Percentiles rank a stretch among this genome's conserved stretches.
phyloP scores from a whole-genome alignment of 345 rosid species.

The Luvunga scandens region DNA sequence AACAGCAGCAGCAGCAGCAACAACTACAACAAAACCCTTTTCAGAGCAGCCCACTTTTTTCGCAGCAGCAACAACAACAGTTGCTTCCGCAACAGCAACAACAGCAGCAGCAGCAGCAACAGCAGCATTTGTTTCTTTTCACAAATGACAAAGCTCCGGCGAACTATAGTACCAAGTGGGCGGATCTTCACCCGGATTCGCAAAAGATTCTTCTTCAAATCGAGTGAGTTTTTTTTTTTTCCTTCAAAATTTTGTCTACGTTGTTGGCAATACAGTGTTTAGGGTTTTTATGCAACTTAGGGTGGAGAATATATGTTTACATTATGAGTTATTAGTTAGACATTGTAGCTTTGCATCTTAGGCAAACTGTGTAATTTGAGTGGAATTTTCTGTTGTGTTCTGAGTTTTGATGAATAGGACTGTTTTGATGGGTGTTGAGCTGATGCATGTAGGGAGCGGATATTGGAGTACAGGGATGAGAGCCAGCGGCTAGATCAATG shows the following conservation, averaged over 20 bases:
- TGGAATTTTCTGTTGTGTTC: conserved; percentile 6
- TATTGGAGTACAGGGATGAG: conserved; percentile 78
- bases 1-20: conserved; percentile 33
- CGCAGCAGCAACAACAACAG: conserved; percentile 25
- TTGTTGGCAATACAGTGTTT: background rate
- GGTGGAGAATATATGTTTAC: background rate
- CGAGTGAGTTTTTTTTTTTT: conserved; percentile 45
- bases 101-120: conserved; percentile 43
- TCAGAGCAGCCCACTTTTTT: conserved; percentile 42
- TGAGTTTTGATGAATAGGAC: background rate
- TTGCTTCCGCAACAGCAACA: conserved; percentile 27
- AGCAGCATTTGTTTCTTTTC: conserved; percentile 66
- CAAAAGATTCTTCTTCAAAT: conserved; percentile 81
- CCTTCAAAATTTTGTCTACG: background rate
- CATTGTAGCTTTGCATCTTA: background rate
- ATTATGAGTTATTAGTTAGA: background rate
- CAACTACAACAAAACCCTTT: conserved; percentile 34
- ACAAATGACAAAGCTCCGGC: conserved; percentile 89
- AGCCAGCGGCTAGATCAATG: conserved; percentile 94
- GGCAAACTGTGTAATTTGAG: background rate
- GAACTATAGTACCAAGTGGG: conserved; percentile 88
- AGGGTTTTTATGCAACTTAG: background rate
- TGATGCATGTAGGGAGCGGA: conserved; percentile 55
- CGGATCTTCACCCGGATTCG: conserved; percentile 92
- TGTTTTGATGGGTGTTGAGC: conserved; percentile 12